Percentiles rank a stretch among this genome's conserved stretches.
Conservation (phyloP, 306 rosid genomes). For the Datisca glomerata region DNA sequence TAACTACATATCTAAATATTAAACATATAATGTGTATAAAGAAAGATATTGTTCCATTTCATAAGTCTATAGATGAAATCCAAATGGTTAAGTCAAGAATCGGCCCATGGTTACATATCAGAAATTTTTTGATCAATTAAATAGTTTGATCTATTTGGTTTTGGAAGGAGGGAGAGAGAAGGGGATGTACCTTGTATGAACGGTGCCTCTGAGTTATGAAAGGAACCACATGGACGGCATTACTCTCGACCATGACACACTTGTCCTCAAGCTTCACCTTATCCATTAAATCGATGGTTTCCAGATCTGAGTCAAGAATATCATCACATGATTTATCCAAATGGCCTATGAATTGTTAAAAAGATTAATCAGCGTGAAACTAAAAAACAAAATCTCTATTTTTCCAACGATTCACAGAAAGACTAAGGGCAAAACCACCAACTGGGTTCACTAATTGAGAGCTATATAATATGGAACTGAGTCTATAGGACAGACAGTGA, state of each 20-base stretch:
- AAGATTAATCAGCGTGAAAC: background rate
- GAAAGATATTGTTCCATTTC: background rate
- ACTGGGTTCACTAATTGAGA: no score
- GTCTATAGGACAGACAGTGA: no score
- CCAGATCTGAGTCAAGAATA: conserved; percentile 27
- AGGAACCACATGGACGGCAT: conserved; percentile 39
- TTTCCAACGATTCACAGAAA: background rate
- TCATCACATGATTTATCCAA: conserved; percentile 19
- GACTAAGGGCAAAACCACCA: no score
- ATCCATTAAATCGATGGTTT: conserved; percentile 46
- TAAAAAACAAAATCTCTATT: background rate
- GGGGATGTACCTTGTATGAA: conserved; percentile 60
- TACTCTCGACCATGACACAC: conserved; percentile 40
- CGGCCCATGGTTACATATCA: no score
- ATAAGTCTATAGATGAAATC: background rate
- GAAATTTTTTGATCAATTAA: no score
- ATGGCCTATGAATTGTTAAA: conserved; percentile 16
- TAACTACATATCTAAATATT: background rate
- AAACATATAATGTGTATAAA: background rate
- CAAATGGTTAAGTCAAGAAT: background rate
- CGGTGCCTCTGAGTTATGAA: conserved; percentile 46
- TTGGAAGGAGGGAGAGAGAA: conserved; percentile 3
- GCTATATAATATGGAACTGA: no score
- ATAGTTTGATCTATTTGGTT: background rate
- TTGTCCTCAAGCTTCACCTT: conserved; percentile 30